Base-by-base conservation (phyloP, 345 rosid species). In the Heritiera fomes region DNA sequence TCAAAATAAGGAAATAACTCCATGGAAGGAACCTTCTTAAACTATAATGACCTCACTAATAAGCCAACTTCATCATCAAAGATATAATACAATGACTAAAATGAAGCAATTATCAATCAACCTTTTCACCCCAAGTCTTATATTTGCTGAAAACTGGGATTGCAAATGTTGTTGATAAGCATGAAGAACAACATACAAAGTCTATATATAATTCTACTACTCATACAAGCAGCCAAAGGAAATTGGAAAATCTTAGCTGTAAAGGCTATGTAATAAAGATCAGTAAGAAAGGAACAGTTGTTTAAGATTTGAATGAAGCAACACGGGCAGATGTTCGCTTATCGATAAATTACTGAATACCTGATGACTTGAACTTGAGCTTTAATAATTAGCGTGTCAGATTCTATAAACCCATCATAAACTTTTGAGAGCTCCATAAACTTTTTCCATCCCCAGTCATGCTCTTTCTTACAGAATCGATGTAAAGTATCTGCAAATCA, bases 341-440 rank as follows among this genome's bases (percentile, higher is more conserved):
- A 50, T 69, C 66, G 49, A 76, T 72, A 66, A 53, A 15, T 73
- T 13, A 56, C 38, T 71, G 76, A 69, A 71, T 66, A 92, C 99
- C 99, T 94, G 83, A 96, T 89, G 76, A 96, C 97, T 83, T 95
- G 99, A 79, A 95, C 97, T 88, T 94, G 97, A 84, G 98, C 98
- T 83, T 90, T 96, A 88, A 96, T 94, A 18, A 80, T 88, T 43
- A 96, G 95, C 12, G 92, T 88, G 83, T 86, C 99, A 75, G 89
- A 84, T 77, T 94, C 96, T 83, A 93, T 84, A 84, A 91, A 95
- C 53, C 97, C 99, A 66, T 95, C 97, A 77, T 83, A 79, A 67
- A 95, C 87, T 86, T 92, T 94, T 46, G 93, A 87, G 71, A 93
- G 84, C 83, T 94, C 99, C 89, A 95, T 95, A 83, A 95, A 92